phyloP scores from a whole-genome alignment of 2,329 filamentous ascomycete species.

The Achaetomium macrosporum region DNA sequence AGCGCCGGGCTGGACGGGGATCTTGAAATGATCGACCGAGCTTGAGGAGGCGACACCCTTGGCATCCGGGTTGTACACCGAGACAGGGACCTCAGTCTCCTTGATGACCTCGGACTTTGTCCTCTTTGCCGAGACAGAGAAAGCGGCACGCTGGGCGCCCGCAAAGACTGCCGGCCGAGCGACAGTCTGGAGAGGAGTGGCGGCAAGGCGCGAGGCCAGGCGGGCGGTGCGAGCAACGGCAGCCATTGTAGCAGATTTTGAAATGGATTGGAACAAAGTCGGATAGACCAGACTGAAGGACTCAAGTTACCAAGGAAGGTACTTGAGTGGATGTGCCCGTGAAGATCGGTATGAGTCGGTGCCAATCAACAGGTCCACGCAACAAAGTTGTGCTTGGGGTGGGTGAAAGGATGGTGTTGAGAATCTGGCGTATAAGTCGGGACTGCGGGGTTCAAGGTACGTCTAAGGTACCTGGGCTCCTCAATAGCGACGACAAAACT shows the following conservation, averaged over 20 bases:
- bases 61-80: conserved; percentile 44
- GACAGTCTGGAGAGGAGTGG: conserved; percentile 25
- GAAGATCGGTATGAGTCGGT: too few relatives aligned
- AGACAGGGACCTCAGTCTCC: conserved; percentile 53
- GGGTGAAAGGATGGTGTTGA: not conserved
- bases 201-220: conserved; percentile 29
- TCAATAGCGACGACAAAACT: conserved; percentile 34
- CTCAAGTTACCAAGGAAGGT: not conserved
- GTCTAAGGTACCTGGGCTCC: conserved; percentile 28
- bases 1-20: conserved; percentile 43
- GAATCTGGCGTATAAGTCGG: conserved; percentile 4
- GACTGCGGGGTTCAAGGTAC: conserved; percentile 24
- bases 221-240: conserved; percentile 25
- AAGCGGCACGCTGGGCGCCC: conserved; percentile 29
- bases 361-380: not conserved
- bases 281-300: not conserved
- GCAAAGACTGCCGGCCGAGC: conserved; percentile 17
- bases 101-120: conserved; percentile 48
- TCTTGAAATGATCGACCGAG: conserved; percentile 46
- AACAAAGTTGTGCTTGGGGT: not conserved
- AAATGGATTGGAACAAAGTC: not conserved
- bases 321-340: not conserved
- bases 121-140: conserved; percentile 34
- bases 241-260: conserved; percentile 24
- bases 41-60: conserved; percentile 38